These are phyloP conservation scores for Solanum aculeatissimum DNA, from an alignment of 305 asterid genomes.

Conservation along the genomic window DNA sequence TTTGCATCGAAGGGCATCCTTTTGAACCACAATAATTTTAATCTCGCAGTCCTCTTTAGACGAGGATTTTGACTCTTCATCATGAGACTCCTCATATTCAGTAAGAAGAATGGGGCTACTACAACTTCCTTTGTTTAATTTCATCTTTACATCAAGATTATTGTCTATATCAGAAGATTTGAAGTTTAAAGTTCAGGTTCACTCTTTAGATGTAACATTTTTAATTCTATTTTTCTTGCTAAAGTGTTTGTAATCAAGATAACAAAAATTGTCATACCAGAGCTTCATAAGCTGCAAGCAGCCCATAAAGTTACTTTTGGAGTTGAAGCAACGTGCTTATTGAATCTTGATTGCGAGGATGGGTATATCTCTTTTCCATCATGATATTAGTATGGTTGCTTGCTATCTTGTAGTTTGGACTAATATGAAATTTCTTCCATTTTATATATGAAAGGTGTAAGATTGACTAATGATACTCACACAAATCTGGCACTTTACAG, in stretches of 20 bases:
- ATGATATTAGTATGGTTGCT: background rate
- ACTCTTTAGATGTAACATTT: background rate
- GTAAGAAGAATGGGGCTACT: no score
- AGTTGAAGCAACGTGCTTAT: no score
- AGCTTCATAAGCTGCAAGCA: constrained; percentile 79
- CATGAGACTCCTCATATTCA: no score
- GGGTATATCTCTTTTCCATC: constrained; percentile 46
- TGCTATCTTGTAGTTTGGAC: background rate
- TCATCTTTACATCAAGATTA: background rate
- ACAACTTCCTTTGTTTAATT: no score
- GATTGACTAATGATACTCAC: constrained; percentile 59
- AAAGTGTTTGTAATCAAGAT: constrained; percentile 25
- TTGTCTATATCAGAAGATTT: background rate
- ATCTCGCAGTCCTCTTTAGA: no score
- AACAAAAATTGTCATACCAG: constrained; percentile 80
- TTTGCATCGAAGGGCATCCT: no score
- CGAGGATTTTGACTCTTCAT: no score
- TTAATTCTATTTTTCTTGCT: no score
- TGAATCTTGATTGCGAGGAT: constrained; percentile 70
- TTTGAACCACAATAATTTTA: no score
- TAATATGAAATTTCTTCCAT: no score
- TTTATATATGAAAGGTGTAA: constrained; percentile 38
- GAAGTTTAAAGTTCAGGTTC: background rate
- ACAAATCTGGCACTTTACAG: constrained; percentile 73
- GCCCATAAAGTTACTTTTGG: constrained; percentile 85